A percentile compares a stretch with the other conserved stretches of the same genome.
Conservation (phyloP, 2,329 filamentous ascomycete genomes). For the Ophiostoma sp. region DNA sequence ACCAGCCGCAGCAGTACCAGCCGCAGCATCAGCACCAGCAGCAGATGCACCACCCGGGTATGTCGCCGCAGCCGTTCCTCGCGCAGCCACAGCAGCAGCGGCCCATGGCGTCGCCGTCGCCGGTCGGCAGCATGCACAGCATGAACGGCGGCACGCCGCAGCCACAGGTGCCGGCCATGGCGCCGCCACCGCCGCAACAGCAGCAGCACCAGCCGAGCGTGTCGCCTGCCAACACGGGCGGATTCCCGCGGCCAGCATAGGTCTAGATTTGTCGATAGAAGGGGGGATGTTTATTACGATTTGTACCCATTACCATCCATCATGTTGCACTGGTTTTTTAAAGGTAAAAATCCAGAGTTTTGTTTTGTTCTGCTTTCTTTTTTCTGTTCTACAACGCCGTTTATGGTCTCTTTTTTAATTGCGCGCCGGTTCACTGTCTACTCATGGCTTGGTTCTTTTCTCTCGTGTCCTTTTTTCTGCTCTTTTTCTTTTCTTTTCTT, state of each 20-base stretch:
- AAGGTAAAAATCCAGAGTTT: too few species aligned
- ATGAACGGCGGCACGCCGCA: not conserved
- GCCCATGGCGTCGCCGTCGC: constrained; percentile 12
- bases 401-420: not conserved
- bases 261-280: too few species aligned
- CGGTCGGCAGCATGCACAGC: constrained; percentile 12
- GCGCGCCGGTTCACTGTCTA: too few species aligned
- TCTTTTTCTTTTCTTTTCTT: too few species aligned
- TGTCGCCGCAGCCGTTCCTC: not conserved
- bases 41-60: not conserved
- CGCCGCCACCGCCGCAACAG: constrained; percentile 10
- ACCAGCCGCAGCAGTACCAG: not conserved
- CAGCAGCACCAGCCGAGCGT: constrained; percentile 23
- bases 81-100: constrained; percentile 11
- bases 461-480: too few species aligned
- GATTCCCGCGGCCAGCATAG: constrained; percentile 22
- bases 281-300: not conserved
- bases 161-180: not conserved
- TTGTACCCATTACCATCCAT: not conserved
- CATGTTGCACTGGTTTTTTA: too few species aligned
- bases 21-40: constrained; percentile 13
- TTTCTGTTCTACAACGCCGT: not conserved
- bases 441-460: too few species aligned
- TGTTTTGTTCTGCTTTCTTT: not conserved
- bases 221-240: constrained; percentile 25